phyloP scores from a whole-genome alignment of 768 basidiomycete genomes.

The Dendrothele bispora region DNA sequence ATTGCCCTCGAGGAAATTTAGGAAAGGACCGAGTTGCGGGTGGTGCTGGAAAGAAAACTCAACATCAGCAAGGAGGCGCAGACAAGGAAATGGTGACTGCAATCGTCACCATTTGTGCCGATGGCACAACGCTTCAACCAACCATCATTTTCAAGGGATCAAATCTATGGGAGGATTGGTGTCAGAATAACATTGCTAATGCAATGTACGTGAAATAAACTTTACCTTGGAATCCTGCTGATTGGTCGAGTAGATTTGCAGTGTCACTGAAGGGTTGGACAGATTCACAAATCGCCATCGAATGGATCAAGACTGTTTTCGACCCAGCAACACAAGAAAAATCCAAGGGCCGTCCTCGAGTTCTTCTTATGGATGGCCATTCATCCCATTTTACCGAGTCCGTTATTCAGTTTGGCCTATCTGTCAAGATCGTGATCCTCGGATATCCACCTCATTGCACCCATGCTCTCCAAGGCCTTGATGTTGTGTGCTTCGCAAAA shows the following conservation, averaged over 20 bases:
- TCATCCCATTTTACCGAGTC: conserved; percentile 34
- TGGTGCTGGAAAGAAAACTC: conserved; percentile 22
- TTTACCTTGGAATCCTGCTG: conserved; percentile 1
- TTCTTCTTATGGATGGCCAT: conserved; percentile 43
- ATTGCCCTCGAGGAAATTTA: conserved; percentile 24
- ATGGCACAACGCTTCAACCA: conserved; percentile 32
- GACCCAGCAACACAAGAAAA: conserved; percentile 35
- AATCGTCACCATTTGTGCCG: conserved; percentile 39
- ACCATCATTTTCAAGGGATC: conserved; percentile 40
- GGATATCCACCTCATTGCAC: conserved; percentile 42
- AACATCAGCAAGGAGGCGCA: conserved; percentile 30
- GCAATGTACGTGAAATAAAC: conserved; percentile 28
- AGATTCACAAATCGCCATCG: conserved; percentile 18
- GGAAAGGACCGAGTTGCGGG: conserved; percentile 30
- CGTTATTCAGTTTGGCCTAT: conserved; percentile 31
- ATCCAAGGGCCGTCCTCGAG: conserved; percentile 23
- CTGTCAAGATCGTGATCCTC: conserved; percentile 36
- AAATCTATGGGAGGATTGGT: conserved; percentile 28
- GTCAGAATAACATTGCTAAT: conserved; percentile 32
- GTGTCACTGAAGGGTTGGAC: conserved; percentile 31
- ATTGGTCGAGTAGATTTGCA: conserved; percentile 16
- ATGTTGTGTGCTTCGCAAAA: conserved; percentile 41
- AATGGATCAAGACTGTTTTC: conserved; percentile 30
- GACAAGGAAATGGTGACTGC: conserved; percentile 35
- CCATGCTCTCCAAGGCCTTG: conserved; percentile 41